A percentile compares a stretch with the other conserved stretches of the same genome.
phyloP scores from a whole-genome alignment of 2,329 filamentous ascomycete genomes.

The Calonectria pauciramosa region DNA sequence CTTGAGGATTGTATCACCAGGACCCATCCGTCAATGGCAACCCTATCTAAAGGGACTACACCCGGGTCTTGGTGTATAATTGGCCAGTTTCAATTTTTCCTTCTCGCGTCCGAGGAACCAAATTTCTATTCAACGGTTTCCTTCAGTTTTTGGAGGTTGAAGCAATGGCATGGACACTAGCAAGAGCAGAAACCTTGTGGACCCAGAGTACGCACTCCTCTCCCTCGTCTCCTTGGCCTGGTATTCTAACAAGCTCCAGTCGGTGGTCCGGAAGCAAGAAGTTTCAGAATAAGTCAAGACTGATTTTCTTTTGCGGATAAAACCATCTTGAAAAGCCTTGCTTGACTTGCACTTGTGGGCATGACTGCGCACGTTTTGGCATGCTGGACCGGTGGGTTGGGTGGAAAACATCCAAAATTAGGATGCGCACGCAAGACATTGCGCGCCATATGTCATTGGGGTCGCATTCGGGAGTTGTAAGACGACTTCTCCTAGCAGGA shows the following conservation, averaged over 20 bases:
- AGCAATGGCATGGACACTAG: not conserved
- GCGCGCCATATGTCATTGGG: not conserved
- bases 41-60: not conserved
- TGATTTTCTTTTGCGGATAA: not conserved
- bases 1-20: not conserved
- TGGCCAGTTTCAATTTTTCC: not conserved
- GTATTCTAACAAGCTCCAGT: not conserved
- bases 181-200: too few relatives aligned
- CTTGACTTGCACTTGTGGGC: not conserved
- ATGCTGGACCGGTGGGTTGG: not conserved
- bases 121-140: not conserved
- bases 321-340: not conserved
- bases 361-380: not conserved
- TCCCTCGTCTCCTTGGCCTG: not conserved
- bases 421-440: not conserved
- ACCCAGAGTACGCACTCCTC: not conserved
- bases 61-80: too few relatives aligned
- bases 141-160: not conserved
- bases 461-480: not conserved
- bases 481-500: not conserved
- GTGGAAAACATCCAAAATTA: not conserved
- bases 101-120: not conserved
- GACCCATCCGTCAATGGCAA: not conserved
- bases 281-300: not conserved
- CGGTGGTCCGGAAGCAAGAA: not conserved